Base-by-base conservation (phyloP, 1,284 basidiomycete genomes). In the Puccinia polysora region DNA sequence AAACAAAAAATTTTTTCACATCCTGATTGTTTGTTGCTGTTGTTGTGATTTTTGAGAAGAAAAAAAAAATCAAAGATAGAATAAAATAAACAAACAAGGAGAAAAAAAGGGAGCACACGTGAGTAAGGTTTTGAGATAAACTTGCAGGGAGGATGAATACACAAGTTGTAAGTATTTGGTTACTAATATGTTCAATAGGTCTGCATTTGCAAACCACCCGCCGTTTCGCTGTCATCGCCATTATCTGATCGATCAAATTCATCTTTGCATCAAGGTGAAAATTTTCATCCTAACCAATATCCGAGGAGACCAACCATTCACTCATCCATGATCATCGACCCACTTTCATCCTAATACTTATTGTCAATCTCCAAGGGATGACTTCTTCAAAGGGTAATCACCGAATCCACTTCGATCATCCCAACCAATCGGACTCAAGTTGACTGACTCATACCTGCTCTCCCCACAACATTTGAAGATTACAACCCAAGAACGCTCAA, bases 151-250 rank as follows among this genome's bases (percentile, higher is more conserved):
- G 38, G 7, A 6, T 47, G n/a, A n/a, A n/a, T n/a, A n/a, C n/a
- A n/a, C n/a, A n/a, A n/a, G n/a, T n/a, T n/a, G n/a, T n/a, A n/a
- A n/a, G n/a, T n/a, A n/a, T n/a, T n/a, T 28, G 78, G 86, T 60
- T 73, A 89, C 91, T 65, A 96, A 80, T 49, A 95, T 91, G 74
- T 93, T 90, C 5, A 96, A 81, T 1, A 96, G 83, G 79, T 95
- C 0, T 89, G 89, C 28, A 96, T 81, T 2, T 92, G 85, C 36
- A 88, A 86, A 5, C 93, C 92, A 6, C 93, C 93, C 0, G 91
- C 91, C 0, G 88, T 87, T 81, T 97, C 93, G 1, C 91, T 90
- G 74, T 96, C 90, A 74, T 97, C 93, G 74, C 94, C 90, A 74
- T 94, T 93, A 78, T 96, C 92, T 93, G 49, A 2, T 8, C n/a